Conservation (phyloP, 345 rosid genomes). For the Melaleuca quinquenervia region DNA sequence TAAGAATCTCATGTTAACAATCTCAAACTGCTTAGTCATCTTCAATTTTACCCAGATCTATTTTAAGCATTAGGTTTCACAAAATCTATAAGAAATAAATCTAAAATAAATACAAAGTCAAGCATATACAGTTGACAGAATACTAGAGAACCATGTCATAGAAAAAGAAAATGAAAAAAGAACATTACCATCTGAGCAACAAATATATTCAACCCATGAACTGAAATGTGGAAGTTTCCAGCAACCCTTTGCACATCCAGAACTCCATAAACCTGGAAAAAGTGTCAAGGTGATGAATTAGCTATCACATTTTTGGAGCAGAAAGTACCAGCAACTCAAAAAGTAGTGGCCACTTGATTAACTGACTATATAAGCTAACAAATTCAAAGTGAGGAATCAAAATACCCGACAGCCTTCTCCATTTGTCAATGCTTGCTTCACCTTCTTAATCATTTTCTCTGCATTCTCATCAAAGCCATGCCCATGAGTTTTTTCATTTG, state of each 20-base stretch:
- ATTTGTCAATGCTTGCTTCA: conserved; percentile 72
- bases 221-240: conserved; percentile 97
- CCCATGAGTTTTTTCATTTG: conserved; percentile 23
- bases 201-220: conserved; percentile 87
- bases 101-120: neutral
- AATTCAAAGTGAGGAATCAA: neutral
- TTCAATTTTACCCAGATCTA: neutral
- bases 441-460: conserved; percentile 82
- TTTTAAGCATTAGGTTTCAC: neutral
- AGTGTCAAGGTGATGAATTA: conserved; percentile 3
- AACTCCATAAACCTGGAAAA: conserved; percentile 76
- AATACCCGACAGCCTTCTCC: conserved; percentile 97
- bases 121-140: neutral
- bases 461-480: conserved; percentile 75
- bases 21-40: neutral
- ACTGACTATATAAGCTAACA: neutral
- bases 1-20: neutral
- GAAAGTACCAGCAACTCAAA: neutral
- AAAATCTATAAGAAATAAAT: neutral
- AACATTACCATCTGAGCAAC: conserved; percentile 80
- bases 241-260: conserved; percentile 98
- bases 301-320: neutral
- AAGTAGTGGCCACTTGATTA: neutral
- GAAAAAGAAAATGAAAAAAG: neutral
- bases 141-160: neutral